phyloP scores from a whole-genome alignment of 345 rosid species.

The Nasturtium officinale region DNA sequence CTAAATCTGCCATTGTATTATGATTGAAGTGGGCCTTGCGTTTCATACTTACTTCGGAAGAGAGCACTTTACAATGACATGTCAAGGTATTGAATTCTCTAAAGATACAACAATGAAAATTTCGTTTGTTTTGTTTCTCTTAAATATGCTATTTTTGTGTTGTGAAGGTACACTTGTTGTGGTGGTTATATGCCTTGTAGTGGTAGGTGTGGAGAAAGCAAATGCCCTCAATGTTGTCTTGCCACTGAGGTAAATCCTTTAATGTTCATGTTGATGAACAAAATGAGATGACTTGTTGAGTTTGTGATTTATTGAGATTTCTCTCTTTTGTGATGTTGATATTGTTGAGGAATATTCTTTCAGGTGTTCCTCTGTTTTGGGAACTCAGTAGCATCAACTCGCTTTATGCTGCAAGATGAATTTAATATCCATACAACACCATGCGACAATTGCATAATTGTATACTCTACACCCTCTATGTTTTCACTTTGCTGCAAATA shows the following conservation, averaged over 20 bases:
- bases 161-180: slow-evolving; percentile 80
- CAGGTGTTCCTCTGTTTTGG: slow-evolving; percentile 86
- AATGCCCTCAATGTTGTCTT: slow-evolving; percentile 76
- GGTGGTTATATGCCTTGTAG: slow-evolving; percentile 98
- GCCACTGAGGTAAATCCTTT: slow-evolving; percentile 60
- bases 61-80: slow-evolving; percentile 73
- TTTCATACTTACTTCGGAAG: slow-evolving; percentile 67
- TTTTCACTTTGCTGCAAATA: slow-evolving; percentile 26
- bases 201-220: slow-evolving; percentile 71
- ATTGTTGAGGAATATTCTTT: slow-evolving; percentile 3
- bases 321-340: slow-evolving; percentile 3
- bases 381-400: slow-evolving; percentile 87
- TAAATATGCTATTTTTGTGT: slow-evolving; percentile 27
- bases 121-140: slow-evolving; percentile 13
- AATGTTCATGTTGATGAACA: background rate
- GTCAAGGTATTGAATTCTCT: slow-evolving; percentile 65
- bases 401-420: slow-evolving; percentile 90
- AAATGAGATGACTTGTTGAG: background rate
- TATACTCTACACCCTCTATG: slow-evolving; percentile 39
- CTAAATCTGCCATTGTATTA: slow-evolving; percentile 3
- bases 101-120: background rate
- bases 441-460: slow-evolving; percentile 93
- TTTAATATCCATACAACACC: slow-evolving; percentile 90
- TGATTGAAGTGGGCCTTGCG: slow-evolving; percentile 61
- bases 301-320: background rate